Percentiles rank a stretch among this genome's conserved stretches.
Evolutionary conservation across 768 basidiomycete genomes (phyloP).

Genomic region (Boletus subparvulus): DNA sequence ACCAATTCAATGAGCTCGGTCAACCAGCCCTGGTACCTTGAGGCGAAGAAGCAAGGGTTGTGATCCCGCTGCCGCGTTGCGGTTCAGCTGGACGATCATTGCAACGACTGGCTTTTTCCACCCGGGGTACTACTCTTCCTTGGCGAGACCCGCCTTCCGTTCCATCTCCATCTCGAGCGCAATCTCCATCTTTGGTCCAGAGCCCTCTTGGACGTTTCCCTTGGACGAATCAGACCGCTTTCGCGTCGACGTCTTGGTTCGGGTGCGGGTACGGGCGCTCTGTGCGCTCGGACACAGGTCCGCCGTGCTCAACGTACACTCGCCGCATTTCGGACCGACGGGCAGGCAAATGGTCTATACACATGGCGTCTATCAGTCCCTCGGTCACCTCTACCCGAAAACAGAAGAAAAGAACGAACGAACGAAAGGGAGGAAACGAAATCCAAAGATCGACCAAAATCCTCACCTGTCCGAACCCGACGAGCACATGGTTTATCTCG

Average conservation of each 20-base stretch:
- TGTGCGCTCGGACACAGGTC: slow-evolving; percentile 69
- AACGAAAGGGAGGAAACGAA: no score
- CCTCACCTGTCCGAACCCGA: slow-evolving; percentile 80
- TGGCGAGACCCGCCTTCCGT: neutral
- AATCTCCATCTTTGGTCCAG: slow-evolving; percentile 42
- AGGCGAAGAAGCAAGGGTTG: no score
- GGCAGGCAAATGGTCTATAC: slow-evolving; percentile 65
- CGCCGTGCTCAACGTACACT: slow-evolving; percentile 54
- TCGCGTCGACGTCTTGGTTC: slow-evolving; percentile 21
- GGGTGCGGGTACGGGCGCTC: slow-evolving; percentile 19
- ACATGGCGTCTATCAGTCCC: neutral
- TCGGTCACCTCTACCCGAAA: no score
- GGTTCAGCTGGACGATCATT: neutral
- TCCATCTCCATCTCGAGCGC: slow-evolving; percentile 23
- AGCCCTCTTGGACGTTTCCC: neutral
- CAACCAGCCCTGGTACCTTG: no score
- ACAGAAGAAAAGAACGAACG: neutral
- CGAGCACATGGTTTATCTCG: slow-evolving; percentile 78
- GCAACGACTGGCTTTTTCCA: neutral
- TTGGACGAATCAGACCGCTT: neutral
- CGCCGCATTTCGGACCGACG: slow-evolving; percentile 60
- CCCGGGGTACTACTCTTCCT: neutral
- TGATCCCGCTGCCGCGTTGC: no score
- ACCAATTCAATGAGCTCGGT: no score
- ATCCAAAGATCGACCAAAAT: neutral